A percentile compares a stretch with the other conserved stretches of the same genome.
Evolutionary conservation across 2,329 filamentous ascomycete genomes (phyloP).

Genomic region (Xylariaceae sp.): DNA sequence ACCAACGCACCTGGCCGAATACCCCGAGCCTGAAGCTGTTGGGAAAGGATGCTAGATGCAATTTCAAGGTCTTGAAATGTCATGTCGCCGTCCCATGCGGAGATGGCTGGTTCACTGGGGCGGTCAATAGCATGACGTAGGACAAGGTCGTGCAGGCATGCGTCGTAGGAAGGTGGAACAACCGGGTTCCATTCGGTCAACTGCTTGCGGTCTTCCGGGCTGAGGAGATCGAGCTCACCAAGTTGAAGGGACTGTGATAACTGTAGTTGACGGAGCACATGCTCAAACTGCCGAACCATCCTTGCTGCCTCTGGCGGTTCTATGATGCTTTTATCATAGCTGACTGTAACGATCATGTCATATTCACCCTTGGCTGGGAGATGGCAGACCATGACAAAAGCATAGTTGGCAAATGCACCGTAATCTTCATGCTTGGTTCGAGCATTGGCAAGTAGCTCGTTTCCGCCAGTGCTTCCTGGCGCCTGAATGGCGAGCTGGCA

Average conservation of each 20-base stretch:
- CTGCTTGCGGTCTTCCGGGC: slow-evolving; percentile 11
- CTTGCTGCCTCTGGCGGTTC: background rate
- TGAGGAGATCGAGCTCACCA: slow-evolving; percentile 2
- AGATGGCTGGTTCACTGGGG: slow-evolving; percentile 6
- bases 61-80: slow-evolving; percentile 7
- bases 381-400: slow-evolving; percentile 14
- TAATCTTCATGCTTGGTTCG: background rate
- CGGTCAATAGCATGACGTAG: background rate
- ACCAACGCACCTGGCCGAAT: background rate
- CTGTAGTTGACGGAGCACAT: slow-evolving; percentile 10
- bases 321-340: slow-evolving; percentile 10
- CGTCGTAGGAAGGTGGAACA: background rate
- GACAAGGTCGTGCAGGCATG: slow-evolving; percentile 11
- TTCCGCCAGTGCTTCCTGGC: background rate
- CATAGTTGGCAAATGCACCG: background rate
- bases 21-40: slow-evolving; percentile 5
- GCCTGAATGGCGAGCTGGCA: slow-evolving; percentile 15
- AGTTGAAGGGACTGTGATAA: background rate
- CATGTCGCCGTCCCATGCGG: slow-evolving; percentile 21
- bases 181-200: slow-evolving; percentile 11
- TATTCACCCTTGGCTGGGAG: slow-evolving; percentile 1
- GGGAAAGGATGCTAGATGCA: slow-evolving; percentile 1
- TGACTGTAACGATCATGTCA: slow-evolving; percentile 4
- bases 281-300: slow-evolving; percentile 12
- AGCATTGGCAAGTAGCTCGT: background rate